Conservation (phyloP, 1,284 basidiomycete species). For the Porphyrellus sp. region DNA sequence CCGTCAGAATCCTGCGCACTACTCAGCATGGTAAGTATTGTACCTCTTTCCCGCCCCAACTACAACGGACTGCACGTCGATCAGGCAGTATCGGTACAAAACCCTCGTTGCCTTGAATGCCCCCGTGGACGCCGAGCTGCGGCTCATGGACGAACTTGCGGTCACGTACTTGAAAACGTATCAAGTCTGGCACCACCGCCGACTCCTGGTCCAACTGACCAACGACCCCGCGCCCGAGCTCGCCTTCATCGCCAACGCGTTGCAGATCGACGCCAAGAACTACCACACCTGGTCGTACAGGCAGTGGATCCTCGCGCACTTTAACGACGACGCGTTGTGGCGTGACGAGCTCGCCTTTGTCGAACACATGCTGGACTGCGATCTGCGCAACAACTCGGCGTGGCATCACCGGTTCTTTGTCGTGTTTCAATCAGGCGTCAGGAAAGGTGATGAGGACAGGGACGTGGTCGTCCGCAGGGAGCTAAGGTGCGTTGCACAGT, state of each 20-base stretch:
- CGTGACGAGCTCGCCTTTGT: slow-evolving; percentile 73
- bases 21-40: slow-evolving; percentile 79
- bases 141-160: slow-evolving; percentile 82
- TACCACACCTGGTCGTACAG: slow-evolving; percentile 96
- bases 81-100: slow-evolving; percentile 89
- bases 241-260: slow-evolving; percentile 68
- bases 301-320: slow-evolving; percentile 87
- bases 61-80: background rate
- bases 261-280: slow-evolving; percentile 83
- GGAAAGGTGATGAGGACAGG: slow-evolving; percentile 56
- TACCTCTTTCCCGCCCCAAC: background rate
- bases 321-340: slow-evolving; percentile 75
- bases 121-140: slow-evolving; percentile 72
- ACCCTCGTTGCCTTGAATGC: slow-evolving; percentile 68
- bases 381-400: slow-evolving; percentile 94
- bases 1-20: slow-evolving; percentile 87
- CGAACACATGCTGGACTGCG: slow-evolving; percentile 69
- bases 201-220: slow-evolving; percentile 67
- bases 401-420: slow-evolving; percentile 99
- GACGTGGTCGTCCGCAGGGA: slow-evolving; percentile 62
- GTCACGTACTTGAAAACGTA: slow-evolving; percentile 86
- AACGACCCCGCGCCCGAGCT: slow-evolving; percentile 65
- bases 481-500: slow-evolving; percentile 53
- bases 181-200: slow-evolving; percentile 97
- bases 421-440: slow-evolving; percentile 68